Conservation (phyloP, 192 early-diverging fungal genomes). For the Backusella mclennaniae region DNA sequence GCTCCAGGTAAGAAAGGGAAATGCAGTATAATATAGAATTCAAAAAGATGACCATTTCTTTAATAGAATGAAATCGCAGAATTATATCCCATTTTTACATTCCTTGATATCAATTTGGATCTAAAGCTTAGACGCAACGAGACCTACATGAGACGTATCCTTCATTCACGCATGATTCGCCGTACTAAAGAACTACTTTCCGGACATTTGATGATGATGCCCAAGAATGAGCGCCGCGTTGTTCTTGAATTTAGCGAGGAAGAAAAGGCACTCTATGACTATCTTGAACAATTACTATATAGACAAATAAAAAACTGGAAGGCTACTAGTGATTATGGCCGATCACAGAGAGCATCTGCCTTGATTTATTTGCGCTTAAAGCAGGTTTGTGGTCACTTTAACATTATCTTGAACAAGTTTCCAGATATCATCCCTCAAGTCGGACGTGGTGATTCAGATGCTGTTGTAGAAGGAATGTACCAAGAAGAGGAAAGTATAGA, state of each 20-base stretch:
- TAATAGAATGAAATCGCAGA: constrained; percentile 22
- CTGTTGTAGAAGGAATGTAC: background rate
- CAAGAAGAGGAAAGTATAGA: background rate
- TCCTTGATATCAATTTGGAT: background rate
- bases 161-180: constrained; percentile 24
- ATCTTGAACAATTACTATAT: constrained; percentile 18
- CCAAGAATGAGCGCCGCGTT: constrained; percentile 8
- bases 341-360: background rate
- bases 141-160: background rate
- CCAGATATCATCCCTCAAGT: constrained; percentile 14
- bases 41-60: background rate
- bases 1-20: constrained; percentile 14
- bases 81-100: constrained; percentile 17
- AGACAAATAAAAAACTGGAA: background rate
- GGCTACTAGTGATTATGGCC: background rate
- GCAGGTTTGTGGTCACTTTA: constrained; percentile 22
- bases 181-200: constrained; percentile 10
- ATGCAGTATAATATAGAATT: background rate
- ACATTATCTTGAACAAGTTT: constrained; percentile 16
- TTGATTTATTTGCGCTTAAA: constrained; percentile 22
- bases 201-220: constrained; percentile 6
- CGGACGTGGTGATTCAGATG: background rate
- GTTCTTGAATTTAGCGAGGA: constrained; percentile 10
- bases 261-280: constrained; percentile 29
- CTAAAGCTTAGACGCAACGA: background rate